phyloP scores from a whole-genome alignment of 176 grass and related monocot genomes.

The Microstegium vimineum region DNA sequence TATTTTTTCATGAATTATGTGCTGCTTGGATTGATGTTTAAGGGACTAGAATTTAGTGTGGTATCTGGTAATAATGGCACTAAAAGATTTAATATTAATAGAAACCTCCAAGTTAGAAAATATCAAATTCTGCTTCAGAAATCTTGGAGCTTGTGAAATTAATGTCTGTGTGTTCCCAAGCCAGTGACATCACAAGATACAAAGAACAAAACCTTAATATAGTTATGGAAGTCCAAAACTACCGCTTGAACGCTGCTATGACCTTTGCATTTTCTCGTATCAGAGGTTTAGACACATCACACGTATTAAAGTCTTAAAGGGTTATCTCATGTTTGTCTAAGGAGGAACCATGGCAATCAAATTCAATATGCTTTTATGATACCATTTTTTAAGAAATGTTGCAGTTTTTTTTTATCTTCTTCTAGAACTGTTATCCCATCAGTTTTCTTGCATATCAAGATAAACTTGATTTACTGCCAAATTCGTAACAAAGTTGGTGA shows the following conservation, averaged over 20 bases:
- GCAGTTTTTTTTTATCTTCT: background rate
- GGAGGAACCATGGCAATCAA: background rate
- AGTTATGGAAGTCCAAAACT: background rate
- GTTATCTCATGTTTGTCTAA: background rate
- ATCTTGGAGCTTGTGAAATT: background rate
- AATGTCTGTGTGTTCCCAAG: background rate
- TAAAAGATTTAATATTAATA: background rate
- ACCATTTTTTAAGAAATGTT: background rate
- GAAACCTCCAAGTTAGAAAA: background rate
- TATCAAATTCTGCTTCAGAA: background rate
- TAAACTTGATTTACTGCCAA: background rate
- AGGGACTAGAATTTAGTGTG: background rate
- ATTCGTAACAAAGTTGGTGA: background rate
- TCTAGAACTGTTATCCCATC: background rate
- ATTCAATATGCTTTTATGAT: background rate
- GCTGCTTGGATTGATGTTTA: background rate
- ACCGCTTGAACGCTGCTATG: background rate
- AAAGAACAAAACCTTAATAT: background rate
- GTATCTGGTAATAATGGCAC: background rate
- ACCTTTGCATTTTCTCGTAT: background rate
- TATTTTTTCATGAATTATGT: background rate
- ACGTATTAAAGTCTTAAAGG: background rate
- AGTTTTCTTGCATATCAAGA: background rate
- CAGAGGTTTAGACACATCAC: background rate
- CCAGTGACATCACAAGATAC: background rate